These are phyloP conservation scores for Lasiosphaeria ovina DNA, from an alignment of 495 filamentous ascomycete species.

Conservation along the genomic window DNA sequence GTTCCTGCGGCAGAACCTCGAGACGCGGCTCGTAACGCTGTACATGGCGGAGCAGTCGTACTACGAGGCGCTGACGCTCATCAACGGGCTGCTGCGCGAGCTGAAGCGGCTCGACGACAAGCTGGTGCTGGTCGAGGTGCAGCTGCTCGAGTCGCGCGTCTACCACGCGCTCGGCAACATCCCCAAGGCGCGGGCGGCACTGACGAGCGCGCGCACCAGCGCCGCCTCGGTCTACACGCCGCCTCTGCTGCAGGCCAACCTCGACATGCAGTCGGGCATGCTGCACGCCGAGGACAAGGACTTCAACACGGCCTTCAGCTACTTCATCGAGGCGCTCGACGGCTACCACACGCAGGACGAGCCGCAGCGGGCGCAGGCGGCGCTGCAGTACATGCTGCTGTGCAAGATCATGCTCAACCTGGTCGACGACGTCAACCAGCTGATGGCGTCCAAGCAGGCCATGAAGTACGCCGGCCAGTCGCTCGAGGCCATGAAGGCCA, in stretches of 20 bases:
- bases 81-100: slow-evolving; percentile 91
- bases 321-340: slow-evolving; percentile 98
- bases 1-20: slow-evolving; percentile 96
- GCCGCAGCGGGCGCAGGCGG: slow-evolving; percentile 76
- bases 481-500: slow-evolving; percentile 97
- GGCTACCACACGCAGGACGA: slow-evolving; percentile 94
- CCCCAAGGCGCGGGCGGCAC: slow-evolving; percentile 89
- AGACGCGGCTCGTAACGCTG: slow-evolving; percentile 88
- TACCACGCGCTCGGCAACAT: slow-evolving; percentile 98
- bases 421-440: slow-evolving; percentile 87
- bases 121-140: slow-evolving; percentile 96
- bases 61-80: slow-evolving; percentile 93
- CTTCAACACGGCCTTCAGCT: slow-evolving; percentile 96
- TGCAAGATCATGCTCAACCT: slow-evolving; percentile 99
- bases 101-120: slow-evolving; percentile 98
- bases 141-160: slow-evolving; percentile 92
- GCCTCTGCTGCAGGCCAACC: slow-evolving; percentile 86
- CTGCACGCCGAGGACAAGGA: slow-evolving; percentile 97
- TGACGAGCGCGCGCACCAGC: slow-evolving; percentile 90
- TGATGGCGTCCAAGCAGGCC: slow-evolving; percentile 92
- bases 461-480: slow-evolving; percentile 91
- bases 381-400: slow-evolving; percentile 98
- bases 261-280: slow-evolving; percentile 99
- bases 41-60: slow-evolving; percentile 96
- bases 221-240: slow-evolving; percentile 97